phyloP scores from a whole-genome alignment of 164 flowering plant genomes.

The Sedum album region DNA sequence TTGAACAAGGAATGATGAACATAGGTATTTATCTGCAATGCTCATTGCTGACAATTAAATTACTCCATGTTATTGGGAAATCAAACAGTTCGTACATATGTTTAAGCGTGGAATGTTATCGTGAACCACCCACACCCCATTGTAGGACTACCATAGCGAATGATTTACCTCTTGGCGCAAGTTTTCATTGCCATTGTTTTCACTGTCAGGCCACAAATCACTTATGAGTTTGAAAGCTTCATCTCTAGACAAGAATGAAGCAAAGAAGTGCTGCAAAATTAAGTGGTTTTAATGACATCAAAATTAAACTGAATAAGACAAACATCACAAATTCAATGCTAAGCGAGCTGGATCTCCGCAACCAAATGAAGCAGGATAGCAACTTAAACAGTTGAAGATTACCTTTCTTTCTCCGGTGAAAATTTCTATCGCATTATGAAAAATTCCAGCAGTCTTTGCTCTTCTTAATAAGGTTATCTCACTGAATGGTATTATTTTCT shows the following conservation, averaged over 20 bases:
- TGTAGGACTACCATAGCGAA: too few relatives aligned
- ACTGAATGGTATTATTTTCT: conserved; percentile 71
- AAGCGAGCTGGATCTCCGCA: neutral
- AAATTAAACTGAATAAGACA: neutral
- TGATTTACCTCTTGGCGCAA: conserved; percentile 52
- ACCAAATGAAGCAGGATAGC: too few relatives aligned
- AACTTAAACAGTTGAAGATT: too few relatives aligned
- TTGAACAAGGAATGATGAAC: too few relatives aligned
- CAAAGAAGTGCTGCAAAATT: conserved; percentile 72
- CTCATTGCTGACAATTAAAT: too few relatives aligned
- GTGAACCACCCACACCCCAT: too few relatives aligned
- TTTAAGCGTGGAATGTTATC: neutral
- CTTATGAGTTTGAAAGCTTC: conserved; percentile 82
- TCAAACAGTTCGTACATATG: neutral
- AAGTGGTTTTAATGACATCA: neutral
- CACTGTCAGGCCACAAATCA: conserved; percentile 68
- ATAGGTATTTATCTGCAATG: too few relatives aligned
- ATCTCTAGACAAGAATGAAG: conserved; percentile 94
- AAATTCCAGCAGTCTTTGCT: conserved; percentile 93
- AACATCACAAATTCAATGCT: neutral
- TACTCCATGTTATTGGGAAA: neutral
- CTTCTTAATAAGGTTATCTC: conserved; percentile 73
- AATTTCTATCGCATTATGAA: conserved; percentile 95
- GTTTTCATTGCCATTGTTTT: conserved; percentile 22
- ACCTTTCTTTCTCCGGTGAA: conserved; percentile 72